Evolutionary conservation across 495 filamentous ascomycete species (phyloP), one percentile per base, ranked within the genome.

Genomic region (Penicillium coprophilum): DNA sequence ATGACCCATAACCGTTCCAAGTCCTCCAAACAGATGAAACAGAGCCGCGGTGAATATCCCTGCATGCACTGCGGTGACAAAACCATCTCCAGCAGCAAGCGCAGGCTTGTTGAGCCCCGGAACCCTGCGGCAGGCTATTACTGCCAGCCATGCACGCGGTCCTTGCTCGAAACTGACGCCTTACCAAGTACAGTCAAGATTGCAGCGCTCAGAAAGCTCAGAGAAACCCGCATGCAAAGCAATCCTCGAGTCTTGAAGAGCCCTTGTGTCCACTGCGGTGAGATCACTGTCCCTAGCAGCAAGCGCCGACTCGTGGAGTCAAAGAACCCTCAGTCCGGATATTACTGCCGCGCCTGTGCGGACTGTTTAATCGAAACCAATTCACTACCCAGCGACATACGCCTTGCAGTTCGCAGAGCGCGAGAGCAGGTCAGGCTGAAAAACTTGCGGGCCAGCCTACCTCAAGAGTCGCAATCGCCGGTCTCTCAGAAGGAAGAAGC

Each of bases 121-220:
- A 45, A 54, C 30, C 43, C 52, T 6, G 44, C 52, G 12, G 41
- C 41, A 10, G 52, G 52, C 11, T 54, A 54, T 24, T 54, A 54
- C 11, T 54, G 52, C 32, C 52, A 46, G 21, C 43, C 52, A 24
- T 54, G 52, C 12, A 17, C 52, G 15, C 21, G 52, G 15, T 19
- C 41, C 1, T 23, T 54, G 12, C 40, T 54, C 20, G 41, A 46
- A 38, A 52, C 38, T 6, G 41, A 54, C 13, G 21, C 20, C 15
- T 30, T 54, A 32, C 52, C 52, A 3, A 46, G 27, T 30, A 17
- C 41, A 0, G 43, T 13, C 8, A 31, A 46, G 34, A 11, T 54
- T 17, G 32, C 20, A 12, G 43, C 52, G 31, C 30, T 54, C 5
- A 24, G 12, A 11, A 36, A 32, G 10, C 31, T 46, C 31, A 31